A percentile compares a stretch with the other conserved stretches of the same genome.
Conservation (phyloP, 805 yeast species). For the Suhomyces xylopsoci region DNA sequence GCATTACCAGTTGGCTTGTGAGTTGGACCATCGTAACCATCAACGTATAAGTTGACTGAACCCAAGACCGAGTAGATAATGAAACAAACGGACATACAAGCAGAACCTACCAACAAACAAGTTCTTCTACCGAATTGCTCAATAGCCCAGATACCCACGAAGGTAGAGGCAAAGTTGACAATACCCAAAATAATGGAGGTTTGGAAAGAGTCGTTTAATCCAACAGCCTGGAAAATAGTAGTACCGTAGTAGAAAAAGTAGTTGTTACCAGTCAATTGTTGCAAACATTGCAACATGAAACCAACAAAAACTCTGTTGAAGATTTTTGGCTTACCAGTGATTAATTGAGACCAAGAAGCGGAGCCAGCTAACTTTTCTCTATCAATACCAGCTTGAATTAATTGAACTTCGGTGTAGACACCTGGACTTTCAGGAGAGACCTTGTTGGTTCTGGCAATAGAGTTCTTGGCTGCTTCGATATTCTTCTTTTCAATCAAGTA, state of each 20-base stretch:
- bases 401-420: constrained; percentile 51
- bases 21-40: constrained; percentile 39
- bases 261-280: constrained; percentile 61
- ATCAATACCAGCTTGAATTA: constrained; percentile 59
- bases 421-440: constrained; percentile 51
- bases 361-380: constrained; percentile 59
- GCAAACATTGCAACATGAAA: constrained; percentile 54
- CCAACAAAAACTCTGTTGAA: constrained; percentile 56
- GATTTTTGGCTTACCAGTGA: constrained; percentile 64
- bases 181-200: constrained; percentile 55
- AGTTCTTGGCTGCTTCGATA: constrained; percentile 50
- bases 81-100: constrained; percentile 55
- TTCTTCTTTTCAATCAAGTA: constrained; percentile 51
- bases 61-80: constrained; percentile 62
- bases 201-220: constrained; percentile 50
- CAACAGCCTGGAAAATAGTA: constrained; percentile 51
- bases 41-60: constrained; percentile 42
- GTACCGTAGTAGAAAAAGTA: constrained; percentile 64
- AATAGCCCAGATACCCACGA: constrained; percentile 48
- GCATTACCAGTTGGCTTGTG: constrained; percentile 53
- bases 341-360: constrained; percentile 62
- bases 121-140: constrained; percentile 51
- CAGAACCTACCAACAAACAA: constrained; percentile 43
- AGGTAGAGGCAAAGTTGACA: constrained; percentile 54
- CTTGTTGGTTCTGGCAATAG: constrained; percentile 60